Percentiles rank a stretch among this genome's conserved stretches.
Conservation (phyloP, 164 flowering plant genomes). For the Chimonanthus praecox region DNA sequence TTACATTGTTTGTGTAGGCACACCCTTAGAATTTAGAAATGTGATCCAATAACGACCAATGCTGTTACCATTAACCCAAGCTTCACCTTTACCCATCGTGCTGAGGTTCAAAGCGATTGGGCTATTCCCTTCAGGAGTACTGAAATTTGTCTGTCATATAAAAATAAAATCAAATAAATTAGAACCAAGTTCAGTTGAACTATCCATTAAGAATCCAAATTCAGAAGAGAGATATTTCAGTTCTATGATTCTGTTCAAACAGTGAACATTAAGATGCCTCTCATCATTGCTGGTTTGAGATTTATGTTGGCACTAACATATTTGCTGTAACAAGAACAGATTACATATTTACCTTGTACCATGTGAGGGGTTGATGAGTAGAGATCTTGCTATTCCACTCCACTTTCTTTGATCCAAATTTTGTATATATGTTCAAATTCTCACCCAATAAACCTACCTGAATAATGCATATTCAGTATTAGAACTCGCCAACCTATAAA, state of each 20-base stretch:
- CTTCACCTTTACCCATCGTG: slow-evolving; percentile 76
- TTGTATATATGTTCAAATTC: slow-evolving; percentile 24
- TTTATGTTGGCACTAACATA: not conserved
- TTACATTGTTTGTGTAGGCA: slow-evolving; percentile 51
- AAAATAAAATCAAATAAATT: not conserved
- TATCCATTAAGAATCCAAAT: not conserved
- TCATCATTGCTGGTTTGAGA: not conserved
- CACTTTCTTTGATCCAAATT: slow-evolving; percentile 14
- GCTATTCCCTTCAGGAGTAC: slow-evolving; percentile 44
- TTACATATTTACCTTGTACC: slow-evolving; percentile 43
- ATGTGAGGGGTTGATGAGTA: slow-evolving; percentile 31
- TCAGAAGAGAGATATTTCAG: not conserved
- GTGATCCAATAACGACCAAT: slow-evolving; percentile 78
- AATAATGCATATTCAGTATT: not conserved
- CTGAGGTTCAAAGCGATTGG: slow-evolving; percentile 51
- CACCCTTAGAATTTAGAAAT: slow-evolving; percentile 33
- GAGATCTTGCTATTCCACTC: slow-evolving; percentile 26
- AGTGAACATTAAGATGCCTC: not conserved
- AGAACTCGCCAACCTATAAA: not conserved
- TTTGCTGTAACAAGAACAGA: not conserved
- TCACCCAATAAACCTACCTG: slow-evolving; percentile 48
- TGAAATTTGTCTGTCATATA: slow-evolving; percentile 36
- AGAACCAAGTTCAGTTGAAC: not conserved
- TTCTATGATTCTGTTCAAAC: not conserved
- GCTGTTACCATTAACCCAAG: slow-evolving; percentile 71